Percentiles rank a stretch among this genome's conserved stretches.
Evolutionary conservation across 1,284 basidiomycete species (phyloP).

Genomic region (Malassezia restricta): DNA sequence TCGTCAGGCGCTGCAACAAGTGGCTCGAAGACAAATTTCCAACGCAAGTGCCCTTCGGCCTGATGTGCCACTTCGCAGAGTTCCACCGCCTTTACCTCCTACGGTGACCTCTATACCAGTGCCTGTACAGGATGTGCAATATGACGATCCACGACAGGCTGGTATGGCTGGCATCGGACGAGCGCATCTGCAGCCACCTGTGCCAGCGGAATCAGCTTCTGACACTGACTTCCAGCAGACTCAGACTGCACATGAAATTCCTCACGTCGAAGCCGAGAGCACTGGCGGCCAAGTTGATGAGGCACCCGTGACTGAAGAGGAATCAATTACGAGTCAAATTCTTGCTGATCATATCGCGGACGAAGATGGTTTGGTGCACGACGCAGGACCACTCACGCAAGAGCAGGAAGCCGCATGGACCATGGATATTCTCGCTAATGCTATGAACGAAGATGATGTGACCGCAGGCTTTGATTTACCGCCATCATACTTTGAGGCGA

Average conservation of each 20-base stretch:
- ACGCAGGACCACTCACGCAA: constrained; percentile 10
- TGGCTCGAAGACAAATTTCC: background rate
- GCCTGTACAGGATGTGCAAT: background rate
- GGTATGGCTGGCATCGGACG: background rate
- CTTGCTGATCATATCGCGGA: background rate
- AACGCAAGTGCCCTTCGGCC: background rate
- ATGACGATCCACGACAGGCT: background rate
- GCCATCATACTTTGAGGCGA: constrained; percentile 38
- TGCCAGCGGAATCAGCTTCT: background rate
- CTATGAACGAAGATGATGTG: constrained; percentile 18
- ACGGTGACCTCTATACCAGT: background rate
- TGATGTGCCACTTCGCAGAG: background rate
- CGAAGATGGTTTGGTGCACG: constrained; percentile 2
- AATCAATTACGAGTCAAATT: background rate
- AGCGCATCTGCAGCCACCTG: background rate
- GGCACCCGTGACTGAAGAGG: background rate
- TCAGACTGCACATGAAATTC: background rate
- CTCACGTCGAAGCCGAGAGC: background rate
- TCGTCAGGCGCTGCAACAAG: too few species aligned
- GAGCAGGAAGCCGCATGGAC: constrained; percentile 16
- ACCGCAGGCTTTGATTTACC: constrained; percentile 28
- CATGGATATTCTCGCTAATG: constrained; percentile 12
- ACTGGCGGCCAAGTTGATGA: background rate
- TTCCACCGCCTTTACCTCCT: background rate
- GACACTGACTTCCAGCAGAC: background rate